Evolutionary conservation across 73 alveolate species (phyloP).

Genomic region (Paramecium primaurelia): DNA sequence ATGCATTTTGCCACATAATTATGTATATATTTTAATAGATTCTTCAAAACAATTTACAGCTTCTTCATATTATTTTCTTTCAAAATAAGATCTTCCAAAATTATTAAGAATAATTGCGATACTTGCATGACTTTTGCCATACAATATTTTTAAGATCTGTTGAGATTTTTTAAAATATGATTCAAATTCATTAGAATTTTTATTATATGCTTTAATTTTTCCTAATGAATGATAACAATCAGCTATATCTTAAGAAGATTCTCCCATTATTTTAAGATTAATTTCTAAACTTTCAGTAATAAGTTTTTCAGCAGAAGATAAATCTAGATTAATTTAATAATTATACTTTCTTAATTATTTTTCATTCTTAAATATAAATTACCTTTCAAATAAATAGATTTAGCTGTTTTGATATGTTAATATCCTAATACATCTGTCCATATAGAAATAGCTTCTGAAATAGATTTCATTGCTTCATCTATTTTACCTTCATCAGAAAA

Average conservation of each 20-base stretch:
- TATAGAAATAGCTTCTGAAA: neutral
- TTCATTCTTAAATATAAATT: slow-evolving; percentile 38
- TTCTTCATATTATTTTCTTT: slow-evolving; percentile 19
- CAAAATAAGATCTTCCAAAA: slow-evolving; percentile 42
- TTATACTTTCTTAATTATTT: neutral
- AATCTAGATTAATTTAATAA: neutral
- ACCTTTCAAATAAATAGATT: slow-evolving; percentile 15
- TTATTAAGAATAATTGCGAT: slow-evolving; percentile 2
- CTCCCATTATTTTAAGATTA: neutral
- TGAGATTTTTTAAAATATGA: neutral
- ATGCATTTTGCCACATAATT: slow-evolving; percentile 31
- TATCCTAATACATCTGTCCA: neutral
- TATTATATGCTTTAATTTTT: slow-evolving; percentile 7
- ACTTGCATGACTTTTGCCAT: slow-evolving; percentile 28
- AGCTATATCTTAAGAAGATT: neutral
- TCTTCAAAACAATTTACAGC: slow-evolving; percentile 17
- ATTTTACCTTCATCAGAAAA: slow-evolving; percentile 8
- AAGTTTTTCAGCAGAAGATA: neutral
- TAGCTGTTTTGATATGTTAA: slow-evolving; percentile 32
- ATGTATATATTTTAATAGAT: neutral
- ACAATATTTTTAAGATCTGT: neutral
- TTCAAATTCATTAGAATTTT: neutral
- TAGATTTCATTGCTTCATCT: neutral
- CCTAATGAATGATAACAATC: slow-evolving; percentile 51
- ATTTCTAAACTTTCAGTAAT: slow-evolving; percentile 16